Conservation (phyloP, 1,139 yeast genomes). For the Waltiozyma solani region DNA sequence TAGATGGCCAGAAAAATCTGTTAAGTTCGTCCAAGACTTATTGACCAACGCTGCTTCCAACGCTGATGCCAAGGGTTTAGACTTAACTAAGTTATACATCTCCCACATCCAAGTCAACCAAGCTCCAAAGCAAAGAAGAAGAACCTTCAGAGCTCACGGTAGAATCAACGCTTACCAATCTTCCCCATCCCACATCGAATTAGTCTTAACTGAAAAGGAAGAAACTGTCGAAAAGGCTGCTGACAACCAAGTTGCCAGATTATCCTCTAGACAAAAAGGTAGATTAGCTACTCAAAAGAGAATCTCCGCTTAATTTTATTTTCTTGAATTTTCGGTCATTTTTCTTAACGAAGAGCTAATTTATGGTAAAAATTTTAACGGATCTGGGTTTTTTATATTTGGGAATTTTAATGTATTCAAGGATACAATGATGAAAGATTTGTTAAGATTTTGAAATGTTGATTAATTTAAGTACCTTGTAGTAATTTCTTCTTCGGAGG, state of each 20-base stretch:
- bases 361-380: neutral
- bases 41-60: conserved; percentile 97
- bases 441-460: neutral
- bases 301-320: conserved; percentile 35
- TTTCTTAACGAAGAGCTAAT: neutral
- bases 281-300: conserved; percentile 82
- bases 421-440: neutral
- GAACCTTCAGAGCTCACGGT: conserved; percentile 99
- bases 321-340: neutral
- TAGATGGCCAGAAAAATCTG: conserved; percentile 99
- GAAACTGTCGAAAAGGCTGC: conserved; percentile 91
- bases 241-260: conserved; percentile 74
- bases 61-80: conserved; percentile 99
- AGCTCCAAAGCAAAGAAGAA: conserved; percentile 99
- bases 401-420: conserved; percentile 1
- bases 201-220: conserved; percentile 90
- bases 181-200: conserved; percentile 97
- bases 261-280: conserved; percentile 88
- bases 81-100: conserved; percentile 84
- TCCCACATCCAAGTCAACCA: conserved; percentile 99
- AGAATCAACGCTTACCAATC: conserved; percentile 99
- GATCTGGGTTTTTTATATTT: neutral
- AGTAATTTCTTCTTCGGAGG: neutral
- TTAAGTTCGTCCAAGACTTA: conserved; percentile 89
- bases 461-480: neutral